A percentile compares a stretch with the other conserved stretches of the same genome.
These are phyloP conservation scores for Alternaria gaisen DNA, from an alignment of 2,329 filamentous ascomycete genomes.

Conservation along the genomic window DNA sequence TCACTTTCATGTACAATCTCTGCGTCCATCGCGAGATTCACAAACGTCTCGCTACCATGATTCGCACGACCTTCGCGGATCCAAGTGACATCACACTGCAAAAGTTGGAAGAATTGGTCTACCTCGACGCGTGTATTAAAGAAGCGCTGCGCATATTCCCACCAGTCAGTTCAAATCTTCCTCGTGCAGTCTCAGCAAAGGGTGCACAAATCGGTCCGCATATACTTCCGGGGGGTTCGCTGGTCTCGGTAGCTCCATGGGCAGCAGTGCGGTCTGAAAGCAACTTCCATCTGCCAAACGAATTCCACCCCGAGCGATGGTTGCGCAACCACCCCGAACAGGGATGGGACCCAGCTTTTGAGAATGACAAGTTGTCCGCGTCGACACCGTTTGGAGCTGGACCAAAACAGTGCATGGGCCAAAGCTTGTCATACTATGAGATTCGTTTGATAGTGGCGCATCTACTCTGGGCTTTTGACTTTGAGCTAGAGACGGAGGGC, in stretches of 20 bases:
- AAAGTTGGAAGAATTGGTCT: neutral
- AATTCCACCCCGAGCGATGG: conserved; percentile 4
- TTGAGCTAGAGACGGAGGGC: neutral
- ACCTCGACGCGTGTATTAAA: neutral
- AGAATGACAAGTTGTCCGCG: neutral
- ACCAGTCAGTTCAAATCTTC: neutral
- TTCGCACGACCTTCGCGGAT: neutral
- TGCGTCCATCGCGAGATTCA: neutral
- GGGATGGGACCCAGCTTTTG: neutral
- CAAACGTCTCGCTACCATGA: neutral
- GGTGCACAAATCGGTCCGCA: neutral
- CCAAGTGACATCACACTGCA: neutral
- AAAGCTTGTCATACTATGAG: neutral
- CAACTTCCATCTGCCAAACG: conserved; percentile 1
- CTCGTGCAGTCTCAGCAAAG: neutral
- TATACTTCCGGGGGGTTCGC: neutral
- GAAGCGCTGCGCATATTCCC: neutral
- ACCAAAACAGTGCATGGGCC: conserved; percentile 1
- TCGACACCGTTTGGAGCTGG: neutral
- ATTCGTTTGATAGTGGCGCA: neutral
- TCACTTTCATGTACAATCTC: neutral
- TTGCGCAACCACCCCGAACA: neutral
- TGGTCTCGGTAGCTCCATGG: neutral
- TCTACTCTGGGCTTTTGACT: neutral
- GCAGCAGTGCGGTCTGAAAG: neutral